Evolutionary conservation across 129 eudicot species (phyloP), one percentile per base, ranked within the genome.

Genomic region (Ambrosia trifida): DNA sequence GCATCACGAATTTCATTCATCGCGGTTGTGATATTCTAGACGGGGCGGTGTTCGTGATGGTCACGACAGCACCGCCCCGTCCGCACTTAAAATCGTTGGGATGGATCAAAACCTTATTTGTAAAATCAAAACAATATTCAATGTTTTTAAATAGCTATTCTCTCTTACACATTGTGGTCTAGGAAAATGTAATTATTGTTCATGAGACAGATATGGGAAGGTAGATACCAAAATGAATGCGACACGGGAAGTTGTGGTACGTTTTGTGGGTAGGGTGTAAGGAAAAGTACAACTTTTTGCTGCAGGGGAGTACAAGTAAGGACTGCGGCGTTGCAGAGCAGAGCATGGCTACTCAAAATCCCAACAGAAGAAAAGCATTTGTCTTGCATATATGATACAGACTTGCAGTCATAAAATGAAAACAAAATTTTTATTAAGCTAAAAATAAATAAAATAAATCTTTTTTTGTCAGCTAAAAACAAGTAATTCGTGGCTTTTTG

Each of bases 241-340:
- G 4, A 62, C 70, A 33, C 70, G 72, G 66, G 61, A 69, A 69
- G 70, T 49, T 24, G 81, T 49, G 72, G 76, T 20, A 24, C 28
- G 28, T 24, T 24, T 24, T 24, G 28, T 24, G 28, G 28, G 28
- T 24, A 24, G 28, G 0, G 28, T 24, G 28, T 24, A 65, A 74
- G 72, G 35, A 69, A 1, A 51, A 62, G 76, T 77, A 77, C 81
- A 70, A 70, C 50, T 61, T 49, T 77, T 36, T 43, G 81, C 11
- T 61, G 81, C 76, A 77, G 71, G 76, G 52, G 57, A 69, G 76
- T 77, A 70, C 81, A 70, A 70, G 70, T 50, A 17, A 70, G 24
- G 70, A 69, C 64, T 76, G 81, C 64, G 58, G 56, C 62, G 50
- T 72, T 50, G 79, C 79, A 75, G 73, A n/a, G 71, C 71, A 73